phyloP scores from a whole-genome alignment of 78 protist genomes.

The Speleostelium caveatum region DNA sequence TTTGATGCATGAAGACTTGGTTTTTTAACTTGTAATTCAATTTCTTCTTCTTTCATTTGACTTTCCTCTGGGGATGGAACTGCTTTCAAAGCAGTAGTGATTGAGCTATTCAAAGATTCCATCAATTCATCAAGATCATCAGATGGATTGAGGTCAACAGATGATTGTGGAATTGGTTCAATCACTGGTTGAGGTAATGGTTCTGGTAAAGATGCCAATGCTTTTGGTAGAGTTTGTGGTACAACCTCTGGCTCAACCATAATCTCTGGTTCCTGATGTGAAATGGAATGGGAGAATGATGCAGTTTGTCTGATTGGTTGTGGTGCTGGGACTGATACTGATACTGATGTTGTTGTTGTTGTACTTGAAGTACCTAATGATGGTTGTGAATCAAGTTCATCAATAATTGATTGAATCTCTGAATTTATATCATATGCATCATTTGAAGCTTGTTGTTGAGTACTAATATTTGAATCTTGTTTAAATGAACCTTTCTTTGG shows the following conservation, averaged over 20 bases:
- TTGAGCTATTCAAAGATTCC: constrained; percentile 60
- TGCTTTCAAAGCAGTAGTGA: constrained; percentile 28
- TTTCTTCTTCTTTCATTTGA: neutral
- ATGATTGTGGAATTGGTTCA: neutral
- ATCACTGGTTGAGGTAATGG: neutral
- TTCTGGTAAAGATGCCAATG: too few relatives aligned
- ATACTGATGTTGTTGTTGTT: neutral
- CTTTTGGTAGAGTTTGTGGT: neutral
- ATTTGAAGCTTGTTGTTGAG: neutral
- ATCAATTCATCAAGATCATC: constrained; percentile 79
- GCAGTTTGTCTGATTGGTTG: neutral
- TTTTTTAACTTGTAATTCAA: constrained; percentile 24
- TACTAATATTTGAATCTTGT: constrained; percentile 5
- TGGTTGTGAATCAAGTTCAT: constrained; percentile 39
- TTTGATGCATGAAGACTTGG: neutral
- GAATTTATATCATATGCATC: constrained; percentile 13
- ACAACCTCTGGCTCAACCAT: too few relatives aligned
- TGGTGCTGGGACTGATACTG: constrained; percentile 3
- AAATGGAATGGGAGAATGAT: neutral
- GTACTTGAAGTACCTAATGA: neutral
- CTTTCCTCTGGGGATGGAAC: constrained; percentile 42
- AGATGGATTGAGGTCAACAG: too few relatives aligned
- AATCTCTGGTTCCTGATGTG: neutral
- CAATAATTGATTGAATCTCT: constrained; percentile 51
- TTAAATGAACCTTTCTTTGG: constrained; percentile 33